Evolutionary conservation across 2,329 filamentous ascomycete genomes (phyloP).

Genomic region (Amauroascus niger): DNA sequence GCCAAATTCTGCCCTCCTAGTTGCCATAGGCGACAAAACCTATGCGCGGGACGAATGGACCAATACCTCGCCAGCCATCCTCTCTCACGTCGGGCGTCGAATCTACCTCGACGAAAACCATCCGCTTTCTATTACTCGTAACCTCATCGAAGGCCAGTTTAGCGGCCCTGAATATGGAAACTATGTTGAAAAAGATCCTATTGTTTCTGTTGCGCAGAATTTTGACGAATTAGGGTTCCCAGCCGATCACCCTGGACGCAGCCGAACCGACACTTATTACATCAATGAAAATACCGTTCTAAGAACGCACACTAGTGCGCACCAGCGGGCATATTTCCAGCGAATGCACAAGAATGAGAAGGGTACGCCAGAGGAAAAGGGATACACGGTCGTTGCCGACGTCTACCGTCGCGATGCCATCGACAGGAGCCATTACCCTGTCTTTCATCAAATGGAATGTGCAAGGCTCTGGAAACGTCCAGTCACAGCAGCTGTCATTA

Average conservation of each 20-base stretch:
- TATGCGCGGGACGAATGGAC: constrained; percentile 72
- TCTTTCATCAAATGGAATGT: constrained; percentile 98
- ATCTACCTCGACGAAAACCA: constrained; percentile 90
- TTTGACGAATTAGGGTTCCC: constrained; percentile 97
- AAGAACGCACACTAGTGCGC: constrained; percentile 87
- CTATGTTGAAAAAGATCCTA: constrained; percentile 69
- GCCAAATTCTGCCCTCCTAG: constrained; percentile 41
- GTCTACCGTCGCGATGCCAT: constrained; percentile 93
- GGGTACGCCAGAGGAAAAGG: constrained; percentile 41
- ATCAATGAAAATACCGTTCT: constrained; percentile 74
- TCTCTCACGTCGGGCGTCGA: constrained; percentile 61
- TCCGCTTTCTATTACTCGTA: constrained; percentile 78
- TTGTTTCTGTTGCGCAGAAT: constrained; percentile 77
- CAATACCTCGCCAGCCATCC: constrained; percentile 69
- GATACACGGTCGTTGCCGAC: constrained; percentile 86
- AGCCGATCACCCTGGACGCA: constrained; percentile 74
- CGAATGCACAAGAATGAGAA: constrained; percentile 44
- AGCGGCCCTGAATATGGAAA: constrained; percentile 60
- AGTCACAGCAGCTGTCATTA: constrained; percentile 51
- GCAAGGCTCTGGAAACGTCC: constrained; percentile 76
- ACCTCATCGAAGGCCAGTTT: constrained; percentile 87
- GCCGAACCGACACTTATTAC: constrained; percentile 89
- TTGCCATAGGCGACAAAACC: constrained; percentile 42
- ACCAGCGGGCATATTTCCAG: constrained; percentile 76
- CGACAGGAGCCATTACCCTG: constrained; percentile 87